Base-by-base conservation (phyloP, 805 yeast genomes). In the Jamesozyma spencerorum region DNA sequence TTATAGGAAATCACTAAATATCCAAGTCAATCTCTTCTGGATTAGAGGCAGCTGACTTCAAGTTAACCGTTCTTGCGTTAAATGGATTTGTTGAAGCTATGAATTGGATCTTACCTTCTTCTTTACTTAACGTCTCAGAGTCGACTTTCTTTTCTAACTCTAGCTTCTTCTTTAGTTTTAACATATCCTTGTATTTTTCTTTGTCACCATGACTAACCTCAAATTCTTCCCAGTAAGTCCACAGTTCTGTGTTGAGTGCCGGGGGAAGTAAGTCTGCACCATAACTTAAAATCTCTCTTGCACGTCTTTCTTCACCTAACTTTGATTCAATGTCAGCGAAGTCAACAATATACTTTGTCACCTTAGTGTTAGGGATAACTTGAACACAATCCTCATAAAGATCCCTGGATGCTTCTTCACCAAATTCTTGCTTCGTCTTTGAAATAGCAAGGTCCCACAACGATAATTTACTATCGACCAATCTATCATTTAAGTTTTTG, bases 191-290 rank as follows among this genome's bases (percentile, higher is more conserved):
- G 57, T 74, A 86, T 0, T 82, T 74, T 3, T 68, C 70, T 51
- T 83, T 92, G 43, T 72, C 64, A 4, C 97, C 97, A 56, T 74
- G 49, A 12, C 72, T 67, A 27, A 83, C 56, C 55, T 88, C 97
- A 57, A 87, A 85, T 10, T 65, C 55, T 40, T 79, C 79, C 94
- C 95, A 88, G 22, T 60, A 58, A 1, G 62, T 62, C 94, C 95
- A 86, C 26, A 77, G 54, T 1, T 39, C 44, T 42, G 24, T 17
- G 24, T 64, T 58, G 13, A 54, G 53, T 2, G 45, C 37, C 4
- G 70, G 66, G 35, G 70, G 57, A 3, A 67, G 48, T 15, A 66
- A 44, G 20, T 71, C 69, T 2, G 74, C 66, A 8, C 79, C 78
- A 53, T 72, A 81, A 41, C 66, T 70, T 46, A 72, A 71, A 5